Evolutionary conservation across 164 flowering plant genomes (phyloP).

Genomic region (Kalanchoe fedtschenkoi): DNA sequence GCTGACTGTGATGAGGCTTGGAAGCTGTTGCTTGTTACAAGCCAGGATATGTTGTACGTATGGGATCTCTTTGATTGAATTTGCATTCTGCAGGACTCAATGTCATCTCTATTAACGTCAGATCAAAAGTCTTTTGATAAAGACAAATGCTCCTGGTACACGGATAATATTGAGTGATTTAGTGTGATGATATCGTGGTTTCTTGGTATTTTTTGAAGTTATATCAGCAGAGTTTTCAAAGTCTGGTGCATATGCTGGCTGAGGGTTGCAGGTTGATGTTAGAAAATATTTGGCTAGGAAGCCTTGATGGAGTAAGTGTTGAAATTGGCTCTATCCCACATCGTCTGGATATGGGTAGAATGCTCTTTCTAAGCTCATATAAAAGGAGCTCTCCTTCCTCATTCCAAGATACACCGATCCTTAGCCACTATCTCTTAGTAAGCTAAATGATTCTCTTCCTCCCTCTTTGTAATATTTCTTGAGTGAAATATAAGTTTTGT

Average conservation of each 20-base stretch:
- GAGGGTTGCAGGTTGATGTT: slow-evolving; percentile 84
- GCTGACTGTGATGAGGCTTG: slow-evolving; percentile 93
- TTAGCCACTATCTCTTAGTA: no score
- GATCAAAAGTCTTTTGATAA: slow-evolving; percentile 39
- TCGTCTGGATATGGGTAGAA: no score
- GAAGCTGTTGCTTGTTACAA: slow-evolving; percentile 87
- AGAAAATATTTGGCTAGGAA: slow-evolving; percentile 85
- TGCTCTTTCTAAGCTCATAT: no score
- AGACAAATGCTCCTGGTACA: slow-evolving; percentile 35
- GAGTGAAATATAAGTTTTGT: no score
- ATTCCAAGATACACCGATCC: no score
- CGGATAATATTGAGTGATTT: neutral
- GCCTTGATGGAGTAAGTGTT: slow-evolving; percentile 98
- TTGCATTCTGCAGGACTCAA: slow-evolving; percentile 76
- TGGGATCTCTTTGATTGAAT: slow-evolving; percentile 83
- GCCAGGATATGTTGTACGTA: slow-evolving; percentile 62
- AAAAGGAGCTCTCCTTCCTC: no score
- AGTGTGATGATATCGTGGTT: neutral
- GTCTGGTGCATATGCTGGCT: slow-evolving; percentile 95
- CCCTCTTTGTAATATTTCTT: no score
- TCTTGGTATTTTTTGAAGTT: slow-evolving; percentile 74
- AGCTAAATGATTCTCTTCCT: no score
- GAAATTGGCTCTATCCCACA: no score
- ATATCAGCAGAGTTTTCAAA: slow-evolving; percentile 86
- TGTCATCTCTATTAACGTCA: slow-evolving; percentile 53